Evolutionary conservation across 306 rosid genomes (phyloP), one percentile per base, ranked within the genome.

Genomic region (Glycine soja): DNA sequence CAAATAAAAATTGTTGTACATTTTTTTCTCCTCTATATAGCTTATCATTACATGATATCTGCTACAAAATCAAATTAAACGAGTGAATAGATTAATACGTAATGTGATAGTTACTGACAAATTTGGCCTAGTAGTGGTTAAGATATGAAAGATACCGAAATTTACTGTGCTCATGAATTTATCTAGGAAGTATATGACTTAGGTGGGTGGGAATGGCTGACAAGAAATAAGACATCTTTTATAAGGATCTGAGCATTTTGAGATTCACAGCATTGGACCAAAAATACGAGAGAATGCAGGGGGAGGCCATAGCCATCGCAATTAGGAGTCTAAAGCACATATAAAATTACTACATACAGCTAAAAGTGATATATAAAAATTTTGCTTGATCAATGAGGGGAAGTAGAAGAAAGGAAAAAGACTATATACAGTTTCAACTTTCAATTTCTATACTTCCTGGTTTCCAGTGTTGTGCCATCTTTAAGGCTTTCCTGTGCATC

Each of bases 401-500:
- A 69, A 50, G 48, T 75, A 70, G 62, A 59, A 61, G 78, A 74
- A 82, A 75, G 75, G 79, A 57, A 70, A 85, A 80, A 43, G 48
- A 81, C 90, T 89, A 84, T 91, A 95, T 91, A 95, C 88, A 92
- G 42, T 86, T 77, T 92, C 90, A 95, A 66, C 82, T 86, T 85
- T 92, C 90, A 95, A 66, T 83, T 86, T 85, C 77, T 89, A 53
- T 76, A 87, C 78, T 81, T 92, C 80, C 86, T 90, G 78, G 88
- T 88, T 88, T 93, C 99, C 86, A 93, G 85, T 77, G 88, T 84
- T 64, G 94, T 80, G 63, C 98, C 99, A 57, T 93, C 99, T 86
- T 91, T 86, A 67, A 96, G 95, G 75, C 97, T 93, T 90, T 96
- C 99, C 75, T 85, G 91, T 15, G 97, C 99, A 85, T 96, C 99